Evolutionary conservation across 2,329 filamentous ascomycete species (phyloP).

Genomic region (Magnaporthiopsis rhizophila): DNA sequence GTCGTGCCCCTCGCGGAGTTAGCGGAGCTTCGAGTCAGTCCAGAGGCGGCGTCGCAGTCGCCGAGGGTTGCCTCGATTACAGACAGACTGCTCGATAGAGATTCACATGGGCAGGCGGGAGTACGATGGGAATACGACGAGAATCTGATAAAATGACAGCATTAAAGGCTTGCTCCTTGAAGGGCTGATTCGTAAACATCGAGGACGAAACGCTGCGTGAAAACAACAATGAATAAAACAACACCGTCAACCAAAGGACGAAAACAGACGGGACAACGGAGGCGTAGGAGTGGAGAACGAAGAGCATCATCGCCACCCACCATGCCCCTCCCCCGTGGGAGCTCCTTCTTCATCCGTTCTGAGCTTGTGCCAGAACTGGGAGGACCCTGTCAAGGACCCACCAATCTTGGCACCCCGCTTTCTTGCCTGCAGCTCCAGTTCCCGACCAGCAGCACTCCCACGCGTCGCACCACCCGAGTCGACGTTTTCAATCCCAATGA

Average conservation of each 20-base stretch:
- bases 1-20: no score
- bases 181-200: not conserved
- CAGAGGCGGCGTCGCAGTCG: not conserved
- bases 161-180: not conserved
- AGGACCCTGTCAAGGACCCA: not conserved
- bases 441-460: not conserved
- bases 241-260: not conserved
- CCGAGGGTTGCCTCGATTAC: not conserved
- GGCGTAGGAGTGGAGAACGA: not conserved
- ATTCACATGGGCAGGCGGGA: not conserved
- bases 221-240: not conserved
- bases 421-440: not conserved
- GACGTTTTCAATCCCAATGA: not conserved
- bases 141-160: not conserved
- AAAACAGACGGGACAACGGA: not conserved
- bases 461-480: not conserved
- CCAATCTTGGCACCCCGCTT: not conserved
- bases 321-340: not conserved
- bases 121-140: not conserved
- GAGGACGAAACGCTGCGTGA: not conserved
- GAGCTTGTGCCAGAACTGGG: not conserved
- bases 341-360: not conserved
- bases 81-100: not conserved
- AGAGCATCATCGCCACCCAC: not conserved
- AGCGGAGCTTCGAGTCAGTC: not conserved